phyloP scores from a whole-genome alignment of 2,329 filamentous ascomycete species.

The Neodidymelliopsis sp. region DNA sequence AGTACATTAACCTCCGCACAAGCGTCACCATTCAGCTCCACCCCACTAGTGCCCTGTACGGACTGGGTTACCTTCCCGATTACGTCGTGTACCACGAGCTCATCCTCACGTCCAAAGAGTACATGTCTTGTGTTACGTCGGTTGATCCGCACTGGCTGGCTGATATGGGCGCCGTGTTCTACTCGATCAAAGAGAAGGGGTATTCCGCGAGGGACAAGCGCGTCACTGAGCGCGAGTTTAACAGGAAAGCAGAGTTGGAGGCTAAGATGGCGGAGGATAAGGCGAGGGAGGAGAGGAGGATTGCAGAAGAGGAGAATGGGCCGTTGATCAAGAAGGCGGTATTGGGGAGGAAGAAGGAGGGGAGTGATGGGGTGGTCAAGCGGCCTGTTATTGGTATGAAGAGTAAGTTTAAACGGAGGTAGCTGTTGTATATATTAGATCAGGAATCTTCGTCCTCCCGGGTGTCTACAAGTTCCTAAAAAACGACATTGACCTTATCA shows the following conservation, averaged over 20 bases:
- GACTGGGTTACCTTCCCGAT: slow-evolving; percentile 90
- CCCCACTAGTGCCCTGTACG: slow-evolving; percentile 91
- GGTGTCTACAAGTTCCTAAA: too few relatives aligned
- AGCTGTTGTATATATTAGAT: too few relatives aligned
- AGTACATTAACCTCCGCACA: slow-evolving; percentile 96
- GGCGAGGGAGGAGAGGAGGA: slow-evolving; percentile 66
- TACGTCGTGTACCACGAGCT: slow-evolving; percentile 98
- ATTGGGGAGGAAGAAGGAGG: slow-evolving; percentile 36
- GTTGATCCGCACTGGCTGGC: slow-evolving; percentile 98
- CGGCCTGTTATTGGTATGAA: slow-evolving; percentile 45
- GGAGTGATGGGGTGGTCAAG: slow-evolving; percentile 51
- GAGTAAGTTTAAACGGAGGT: slow-evolving; percentile 32
- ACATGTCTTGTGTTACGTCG: slow-evolving; percentile 95
- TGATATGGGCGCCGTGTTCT: slow-evolving; percentile 95
- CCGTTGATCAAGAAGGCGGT: slow-evolving; percentile 37
- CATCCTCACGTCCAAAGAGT: slow-evolving; percentile 95
- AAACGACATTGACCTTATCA: too few relatives aligned
- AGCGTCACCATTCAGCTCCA: slow-evolving; percentile 94
- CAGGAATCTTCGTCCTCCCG: too few relatives aligned
- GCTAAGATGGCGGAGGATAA: slow-evolving; percentile 90
- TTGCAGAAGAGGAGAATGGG: slow-evolving; percentile 46
- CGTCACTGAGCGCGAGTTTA: slow-evolving; percentile 90
- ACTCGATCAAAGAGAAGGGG: slow-evolving; percentile 96
- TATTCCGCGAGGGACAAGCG: slow-evolving; percentile 87
- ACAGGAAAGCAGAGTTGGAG: slow-evolving; percentile 91